A percentile compares a stretch with the other conserved stretches of the same genome.
phyloP scores from a whole-genome alignment of 2,329 filamentous ascomycete genomes.

The Colletotrichum phormii region DNA sequence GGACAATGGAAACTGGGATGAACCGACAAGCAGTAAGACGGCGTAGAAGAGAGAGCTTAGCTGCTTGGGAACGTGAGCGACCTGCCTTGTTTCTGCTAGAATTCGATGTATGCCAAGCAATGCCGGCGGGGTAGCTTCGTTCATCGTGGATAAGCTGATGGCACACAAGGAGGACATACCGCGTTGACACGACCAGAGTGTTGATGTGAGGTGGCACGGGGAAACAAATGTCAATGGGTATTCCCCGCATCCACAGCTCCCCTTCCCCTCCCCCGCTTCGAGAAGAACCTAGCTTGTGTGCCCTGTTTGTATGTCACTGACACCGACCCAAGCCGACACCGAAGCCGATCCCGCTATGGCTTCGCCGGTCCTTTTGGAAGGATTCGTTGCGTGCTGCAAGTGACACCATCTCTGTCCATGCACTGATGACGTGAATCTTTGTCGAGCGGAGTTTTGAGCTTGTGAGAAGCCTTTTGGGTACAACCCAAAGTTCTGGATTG shows the following conservation, averaged over 20 bases:
- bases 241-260: neutral
- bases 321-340: neutral
- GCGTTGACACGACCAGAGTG: neutral
- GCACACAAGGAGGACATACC: neutral
- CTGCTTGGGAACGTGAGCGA: conserved; percentile 7
- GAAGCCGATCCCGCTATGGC: neutral
- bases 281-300: neutral
- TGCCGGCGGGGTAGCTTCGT: conserved; percentile 10
- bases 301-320: neutral
- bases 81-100: conserved; percentile 32
- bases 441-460: neutral
- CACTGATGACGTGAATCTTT: neutral
- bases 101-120: conserved; percentile 17
- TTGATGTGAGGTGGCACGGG: neutral
- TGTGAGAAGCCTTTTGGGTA: neutral
- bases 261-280: neutral
- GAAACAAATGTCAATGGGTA: neutral
- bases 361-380: neutral
- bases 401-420: neutral
- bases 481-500: neutral
- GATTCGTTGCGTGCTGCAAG: neutral
- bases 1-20: no score
- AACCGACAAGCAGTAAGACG: neutral
- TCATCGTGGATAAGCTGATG: conserved; percentile 15
- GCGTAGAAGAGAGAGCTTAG: neutral